phyloP scores from a whole-genome alignment of 768 basidiomycete species.

The Kwoniella mangroviensis region DNA sequence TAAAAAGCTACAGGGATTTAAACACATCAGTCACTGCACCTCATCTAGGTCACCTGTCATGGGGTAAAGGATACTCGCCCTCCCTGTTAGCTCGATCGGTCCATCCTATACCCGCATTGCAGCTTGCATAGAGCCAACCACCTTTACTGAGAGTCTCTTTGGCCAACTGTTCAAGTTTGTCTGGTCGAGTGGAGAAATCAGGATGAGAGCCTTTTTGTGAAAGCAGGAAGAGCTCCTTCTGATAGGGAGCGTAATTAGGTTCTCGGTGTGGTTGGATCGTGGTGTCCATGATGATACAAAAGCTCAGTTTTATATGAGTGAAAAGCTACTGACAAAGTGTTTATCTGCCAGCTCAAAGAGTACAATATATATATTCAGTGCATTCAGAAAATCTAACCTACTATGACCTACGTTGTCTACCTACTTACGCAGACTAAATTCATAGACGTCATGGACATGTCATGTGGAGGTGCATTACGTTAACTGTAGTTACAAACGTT shows the following conservation, averaged over 20 bases:
- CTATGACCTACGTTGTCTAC: background rate
- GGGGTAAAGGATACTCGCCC: slow-evolving; percentile 39
- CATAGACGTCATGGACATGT: slow-evolving; percentile 8
- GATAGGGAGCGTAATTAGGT: slow-evolving; percentile 64
- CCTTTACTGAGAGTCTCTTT: slow-evolving; percentile 62
- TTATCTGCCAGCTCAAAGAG: too few relatives aligned
- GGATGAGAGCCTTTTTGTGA: slow-evolving; percentile 37
- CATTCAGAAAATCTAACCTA: background rate
- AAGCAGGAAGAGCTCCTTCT: slow-evolving; percentile 62
- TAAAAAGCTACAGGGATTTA: slow-evolving; percentile 27
- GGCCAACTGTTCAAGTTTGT: slow-evolving; percentile 60
- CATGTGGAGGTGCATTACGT: slow-evolving; percentile 9
- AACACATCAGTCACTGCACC: background rate
- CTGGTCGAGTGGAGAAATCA: slow-evolving; percentile 54
- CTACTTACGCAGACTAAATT: background rate
- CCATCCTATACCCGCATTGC: slow-evolving; percentile 72
- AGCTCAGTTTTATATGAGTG: too few relatives aligned
- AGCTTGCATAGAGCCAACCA: slow-evolving; percentile 75
- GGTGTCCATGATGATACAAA: slow-evolving; percentile 56
- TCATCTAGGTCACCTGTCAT: too few relatives aligned
- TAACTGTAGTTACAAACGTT: background rate
- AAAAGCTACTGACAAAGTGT: too few relatives aligned
- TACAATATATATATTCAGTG: background rate
- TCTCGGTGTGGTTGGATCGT: slow-evolving; percentile 62
- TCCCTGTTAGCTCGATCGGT: slow-evolving; percentile 72